Percentiles rank a stretch among this genome's conserved stretches.
These are phyloP conservation scores for Ilex paraguariensis DNA, from an alignment of 305 asterid species.

Conservation along the genomic window DNA sequence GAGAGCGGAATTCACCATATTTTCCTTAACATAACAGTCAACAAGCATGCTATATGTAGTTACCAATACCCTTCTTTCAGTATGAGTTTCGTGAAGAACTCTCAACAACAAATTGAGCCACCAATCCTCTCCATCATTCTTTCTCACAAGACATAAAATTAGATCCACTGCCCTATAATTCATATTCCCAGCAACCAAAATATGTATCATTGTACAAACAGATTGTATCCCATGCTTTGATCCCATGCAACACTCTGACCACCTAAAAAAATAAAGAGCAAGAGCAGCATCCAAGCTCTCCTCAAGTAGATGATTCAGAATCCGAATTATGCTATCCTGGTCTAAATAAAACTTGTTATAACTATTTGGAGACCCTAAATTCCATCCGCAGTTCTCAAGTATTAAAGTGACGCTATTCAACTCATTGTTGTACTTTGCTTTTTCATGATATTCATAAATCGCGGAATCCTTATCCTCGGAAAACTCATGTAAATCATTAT, in stretches of 20 bases:
- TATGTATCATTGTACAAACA: slow-evolving; percentile 16
- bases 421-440: neutral
- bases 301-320: slow-evolving; percentile 14
- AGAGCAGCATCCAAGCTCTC: slow-evolving; percentile 17
- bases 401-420: slow-evolving; percentile 10
- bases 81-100: slow-evolving; percentile 13
- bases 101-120: slow-evolving; percentile 12
- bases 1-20: slow-evolving; percentile 11
- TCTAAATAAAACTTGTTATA: slow-evolving; percentile 9
- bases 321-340: slow-evolving; percentile 6
- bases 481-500: neutral
- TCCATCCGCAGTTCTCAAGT: slow-evolving; percentile 16
- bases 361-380: slow-evolving; percentile 11
- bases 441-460: neutral
- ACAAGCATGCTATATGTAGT: slow-evolving; percentile 21
- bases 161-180: slow-evolving; percentile 21
- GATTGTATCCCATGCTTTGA: slow-evolving; percentile 11
- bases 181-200: slow-evolving; percentile 21
- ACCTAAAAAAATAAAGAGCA: slow-evolving; percentile 17
- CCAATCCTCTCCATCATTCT: slow-evolving; percentile 13
- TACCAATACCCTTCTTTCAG: slow-evolving; percentile 11
- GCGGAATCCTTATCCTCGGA: neutral
- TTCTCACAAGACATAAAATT: slow-evolving; percentile 14
- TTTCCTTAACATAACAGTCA: slow-evolving; percentile 16
- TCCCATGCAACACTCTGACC: slow-evolving; percentile 10